Base-by-base conservation (phyloP, 2,329 filamentous ascomycete genomes). In the Podosphaera fusca region DNA sequence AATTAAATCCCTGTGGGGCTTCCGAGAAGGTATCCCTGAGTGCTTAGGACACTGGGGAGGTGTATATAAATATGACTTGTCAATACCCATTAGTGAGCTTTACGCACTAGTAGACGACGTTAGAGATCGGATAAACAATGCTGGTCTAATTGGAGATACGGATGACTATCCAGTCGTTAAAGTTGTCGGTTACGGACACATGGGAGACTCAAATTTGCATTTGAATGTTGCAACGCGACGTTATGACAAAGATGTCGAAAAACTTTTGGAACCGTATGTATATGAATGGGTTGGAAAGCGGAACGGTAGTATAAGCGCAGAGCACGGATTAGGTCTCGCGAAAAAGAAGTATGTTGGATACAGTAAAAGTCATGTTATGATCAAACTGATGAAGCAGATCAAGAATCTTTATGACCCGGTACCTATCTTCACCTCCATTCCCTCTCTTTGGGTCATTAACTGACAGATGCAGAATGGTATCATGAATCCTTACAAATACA, bases 401-500 rank as follows among this genome's bases (percentile, higher is more conserved):
- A 98, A 98, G 77, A 77, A 82, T 59, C 73, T 95, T 21, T 98
- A 94, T 70, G 92, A 98, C 71, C 92, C 89, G 66, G 88, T 94
- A 72, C 80, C 87, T 71, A 47, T 38, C 46, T 12, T 35, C 30
- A 14, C 9, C 46, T 45, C 30, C 35, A 4, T 9, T 12, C 4
- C n/a, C 14, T 21, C 21, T 21, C 21, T 21, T 29, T 14, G 38
- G 7, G 63, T 6, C 54, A 40, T 64, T 68, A 57, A 69, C 58
- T 40, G n/a, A 35, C 4, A 0, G 21, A 61, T 61, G 30, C 65
- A 94, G 87, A 95, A 95, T 64, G 89, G 88, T 53, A 96, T 96
- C 70, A 94, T 96, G 87, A 96, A 95, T 72, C 90, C 90, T 0
- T 96, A 96, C 75, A 96, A 96, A 72, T 96, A 95, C 69, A 84